Percentiles rank a stretch among this genome's conserved stretches.
Evolutionary conservation across 1,284 basidiomycete genomes (phyloP).

Genomic region (Ganoderma leucocontextum): DNA sequence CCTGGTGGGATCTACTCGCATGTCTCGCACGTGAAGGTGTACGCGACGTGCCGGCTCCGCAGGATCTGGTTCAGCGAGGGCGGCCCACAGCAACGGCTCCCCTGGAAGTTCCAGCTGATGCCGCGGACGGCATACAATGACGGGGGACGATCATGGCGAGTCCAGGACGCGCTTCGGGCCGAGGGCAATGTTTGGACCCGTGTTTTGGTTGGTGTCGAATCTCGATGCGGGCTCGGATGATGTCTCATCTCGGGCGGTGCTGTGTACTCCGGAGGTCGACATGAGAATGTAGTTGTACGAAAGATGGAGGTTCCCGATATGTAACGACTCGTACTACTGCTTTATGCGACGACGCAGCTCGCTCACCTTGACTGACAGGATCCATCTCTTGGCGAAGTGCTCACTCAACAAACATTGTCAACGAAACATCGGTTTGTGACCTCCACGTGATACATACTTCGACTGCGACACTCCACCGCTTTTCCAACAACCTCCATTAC

Average conservation of each 20-base stretch:
- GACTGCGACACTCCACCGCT: neutral
- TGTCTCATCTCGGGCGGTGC: too few species aligned
- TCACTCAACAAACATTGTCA: too few species aligned
- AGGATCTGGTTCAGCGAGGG: constrained; percentile 81
- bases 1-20: constrained; percentile 70
- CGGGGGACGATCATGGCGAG: neutral
- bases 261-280: too few species aligned
- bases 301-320: neutral
- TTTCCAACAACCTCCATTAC: neutral
- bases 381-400: neutral
- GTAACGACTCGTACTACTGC: neutral
- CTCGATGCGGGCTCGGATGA: neutral
- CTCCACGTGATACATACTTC: neutral
- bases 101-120: constrained; percentile 77
- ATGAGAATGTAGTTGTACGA: neutral
- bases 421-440: neutral
- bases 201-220: neutral
- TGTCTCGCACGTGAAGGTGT: constrained; percentile 77
- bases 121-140: constrained; percentile 25
- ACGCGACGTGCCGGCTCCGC: constrained; percentile 82
- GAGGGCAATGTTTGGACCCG: neutral
- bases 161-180: neutral
- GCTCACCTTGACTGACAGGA: neutral
- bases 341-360: neutral
- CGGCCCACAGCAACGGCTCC: constrained; percentile 58